These are phyloP conservation scores for Neurospora terricola DNA, from an alignment of 495 filamentous ascomycete genomes.

Conservation along the genomic window DNA sequence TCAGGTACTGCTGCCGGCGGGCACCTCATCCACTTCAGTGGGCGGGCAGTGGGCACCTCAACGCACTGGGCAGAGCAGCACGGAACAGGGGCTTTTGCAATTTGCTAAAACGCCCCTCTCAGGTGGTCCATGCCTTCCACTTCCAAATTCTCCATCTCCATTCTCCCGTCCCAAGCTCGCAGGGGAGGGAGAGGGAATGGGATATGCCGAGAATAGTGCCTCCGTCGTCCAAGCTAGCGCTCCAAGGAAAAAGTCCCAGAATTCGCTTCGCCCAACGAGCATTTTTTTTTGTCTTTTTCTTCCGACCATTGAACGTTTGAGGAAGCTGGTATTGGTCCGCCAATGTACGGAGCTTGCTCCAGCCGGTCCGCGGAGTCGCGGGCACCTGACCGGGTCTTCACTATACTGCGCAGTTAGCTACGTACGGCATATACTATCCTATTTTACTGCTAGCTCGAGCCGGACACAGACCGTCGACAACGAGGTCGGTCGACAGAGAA, in stretches of 20 bases:
- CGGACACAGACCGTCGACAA: not conserved
- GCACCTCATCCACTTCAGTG: not conserved
- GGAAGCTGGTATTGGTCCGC: not conserved
- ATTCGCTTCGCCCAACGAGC: not conserved
- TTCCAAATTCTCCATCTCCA: not conserved
- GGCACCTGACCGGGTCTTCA: not conserved
- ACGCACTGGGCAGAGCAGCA: not conserved
- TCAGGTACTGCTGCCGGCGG: not conserved
- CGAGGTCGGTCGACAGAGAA: not conserved
- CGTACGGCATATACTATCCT: not conserved
- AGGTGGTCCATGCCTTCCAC: not conserved
- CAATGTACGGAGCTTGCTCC: not conserved
- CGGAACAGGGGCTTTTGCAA: slow-evolving; percentile 6
- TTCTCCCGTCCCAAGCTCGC: not conserved
- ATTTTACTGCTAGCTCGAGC: not conserved
- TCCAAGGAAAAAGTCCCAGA: not conserved
- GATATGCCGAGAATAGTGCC: not conserved
- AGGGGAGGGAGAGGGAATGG: not conserved
- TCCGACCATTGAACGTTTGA: not conserved
- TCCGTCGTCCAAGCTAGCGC: not conserved
- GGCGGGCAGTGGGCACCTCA: not conserved
- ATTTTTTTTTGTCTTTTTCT: not conserved
- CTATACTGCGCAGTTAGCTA: not conserved
- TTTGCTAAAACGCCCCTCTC: not conserved
- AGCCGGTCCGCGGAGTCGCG: not conserved